These are phyloP conservation scores for Pseudogymnoascus sp. DNA, from an alignment of 2,329 filamentous ascomycete genomes.

Conservation along the genomic window DNA sequence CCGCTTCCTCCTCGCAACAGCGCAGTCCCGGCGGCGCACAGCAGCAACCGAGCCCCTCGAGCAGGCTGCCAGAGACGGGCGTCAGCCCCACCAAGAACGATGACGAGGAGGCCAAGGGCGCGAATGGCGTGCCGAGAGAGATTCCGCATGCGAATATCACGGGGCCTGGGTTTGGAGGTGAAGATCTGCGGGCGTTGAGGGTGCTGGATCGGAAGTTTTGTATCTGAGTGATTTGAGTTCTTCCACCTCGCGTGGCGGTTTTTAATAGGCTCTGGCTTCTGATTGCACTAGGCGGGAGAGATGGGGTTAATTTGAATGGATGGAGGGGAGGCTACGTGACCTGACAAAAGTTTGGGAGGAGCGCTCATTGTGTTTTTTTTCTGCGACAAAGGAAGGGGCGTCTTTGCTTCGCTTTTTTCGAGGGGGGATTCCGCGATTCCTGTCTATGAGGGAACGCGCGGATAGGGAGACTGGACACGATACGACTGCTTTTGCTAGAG, in stretches of 20 bases:
- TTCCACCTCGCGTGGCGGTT: neutral
- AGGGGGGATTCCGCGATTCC: neutral
- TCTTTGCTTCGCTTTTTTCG: neutral
- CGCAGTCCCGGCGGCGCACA: slow-evolving; percentile 23
- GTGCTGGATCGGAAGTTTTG: slow-evolving; percentile 57
- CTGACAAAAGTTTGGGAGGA: neutral
- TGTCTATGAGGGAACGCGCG: neutral
- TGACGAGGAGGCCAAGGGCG: slow-evolving; percentile 10
- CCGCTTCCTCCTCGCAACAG: slow-evolving; percentile 10
- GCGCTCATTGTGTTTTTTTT: neutral
- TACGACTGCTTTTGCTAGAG: neutral
- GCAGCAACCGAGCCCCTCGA: slow-evolving; percentile 25
- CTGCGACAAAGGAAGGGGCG: neutral
- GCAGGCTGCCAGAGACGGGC: slow-evolving; percentile 22
- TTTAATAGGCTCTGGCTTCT: neutral
- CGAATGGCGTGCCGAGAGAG: slow-evolving; percentile 38
- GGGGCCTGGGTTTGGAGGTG: slow-evolving; percentile 36
- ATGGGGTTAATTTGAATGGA: neutral
- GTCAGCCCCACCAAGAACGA: slow-evolving; percentile 2
- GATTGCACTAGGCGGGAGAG: neutral
- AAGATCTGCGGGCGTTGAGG: slow-evolving; percentile 58
- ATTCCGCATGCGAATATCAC: slow-evolving; percentile 49
- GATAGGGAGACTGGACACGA: neutral
- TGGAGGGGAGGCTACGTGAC: neutral
- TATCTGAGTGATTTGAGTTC: slow-evolving; percentile 17